phyloP scores from a whole-genome alignment of 176 grass and related monocot species.

The Avena sativa region DNA sequence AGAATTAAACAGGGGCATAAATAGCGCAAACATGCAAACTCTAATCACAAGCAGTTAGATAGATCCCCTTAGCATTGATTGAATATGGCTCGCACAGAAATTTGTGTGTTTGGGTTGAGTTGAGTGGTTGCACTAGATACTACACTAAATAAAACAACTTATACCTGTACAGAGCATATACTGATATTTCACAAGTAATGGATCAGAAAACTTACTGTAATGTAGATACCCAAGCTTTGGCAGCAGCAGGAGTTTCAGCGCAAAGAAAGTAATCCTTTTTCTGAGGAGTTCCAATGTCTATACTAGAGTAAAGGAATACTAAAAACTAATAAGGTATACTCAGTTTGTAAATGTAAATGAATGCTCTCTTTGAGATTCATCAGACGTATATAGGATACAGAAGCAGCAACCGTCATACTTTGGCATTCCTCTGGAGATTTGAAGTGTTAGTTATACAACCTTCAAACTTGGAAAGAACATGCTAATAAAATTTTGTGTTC shows the following conservation, averaged over 20 bases:
- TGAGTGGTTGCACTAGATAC: conserved; percentile 13
- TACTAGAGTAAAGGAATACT: conserved; percentile 62
- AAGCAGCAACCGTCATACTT: conserved; percentile 98
- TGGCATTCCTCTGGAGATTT: conserved; percentile 77
- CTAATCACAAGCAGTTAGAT: not conserved
- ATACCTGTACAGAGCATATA: not conserved
- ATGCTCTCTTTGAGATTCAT: conserved; percentile 21
- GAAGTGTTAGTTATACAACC: conserved; percentile 30
- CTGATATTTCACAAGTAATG: conserved; percentile 20
- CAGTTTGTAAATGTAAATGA: not conserved
- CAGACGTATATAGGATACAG: conserved; percentile 68
- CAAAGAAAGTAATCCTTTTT: conserved; percentile 99
- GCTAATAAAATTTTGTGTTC: not conserved
- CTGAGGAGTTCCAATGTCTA: conserved; percentile 94
- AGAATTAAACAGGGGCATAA: not conserved
- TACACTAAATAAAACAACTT: conserved; percentile 5
- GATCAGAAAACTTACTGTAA: conserved; percentile 78
- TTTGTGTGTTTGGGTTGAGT: conserved; percentile 9
- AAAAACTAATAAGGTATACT: conserved; percentile 31
- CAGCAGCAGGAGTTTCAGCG: conserved; percentile 88
- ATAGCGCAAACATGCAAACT: conserved; percentile 17
- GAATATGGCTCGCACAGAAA: not conserved
- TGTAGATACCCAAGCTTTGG: conserved; percentile 96
- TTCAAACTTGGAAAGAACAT: not conserved
- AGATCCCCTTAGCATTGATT: not conserved